Evolutionary conservation across 2,329 filamentous ascomycete species (phyloP), one percentile per base, ranked within the genome.

Genomic region (Cladosporium oxysporum): DNA sequence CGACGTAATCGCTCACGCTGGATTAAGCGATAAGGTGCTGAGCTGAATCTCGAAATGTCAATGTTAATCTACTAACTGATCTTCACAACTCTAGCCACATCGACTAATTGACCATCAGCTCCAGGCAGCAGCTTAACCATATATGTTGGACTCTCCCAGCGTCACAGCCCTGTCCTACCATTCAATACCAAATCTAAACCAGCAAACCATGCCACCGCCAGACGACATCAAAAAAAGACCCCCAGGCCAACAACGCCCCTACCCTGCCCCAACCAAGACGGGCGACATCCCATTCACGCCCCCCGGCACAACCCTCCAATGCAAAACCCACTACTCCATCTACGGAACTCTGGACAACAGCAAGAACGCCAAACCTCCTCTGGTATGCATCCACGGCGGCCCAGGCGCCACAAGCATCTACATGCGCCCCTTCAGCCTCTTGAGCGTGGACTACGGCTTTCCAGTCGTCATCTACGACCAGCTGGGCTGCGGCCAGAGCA

Each of bases 391-490:
- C 12, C 81, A 83, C 69, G 82, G 82, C 62, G 82, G 82, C 0
- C 82, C 82, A 1, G 83, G 83, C n/a, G 76, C 78, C 33, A 74
- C 77, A 3, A 75, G 76, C 64, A 71, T 76, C 44, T 79, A 78
- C 65, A 68, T 79, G 11, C 69, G 73, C 0, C 74, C 77, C 3
- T 73, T 85, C 29, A 73, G 72, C 0, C 76, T 84, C 4, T 69
- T 78, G 21, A 66, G 69, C 3, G 58, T 57, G 33, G 70, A 77
- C 21, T 76, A 78, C 69, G 71, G 72, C 31, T 78, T 80, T 7
- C 81, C 84, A 0, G 74, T 86, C 2, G 72, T 86, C 31, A 79
- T 85, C 71, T 86, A 86, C 71, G 84, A 87, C 69, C 84, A 86
- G 67, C 57, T 86, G 61, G 84, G 84, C 26, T 81, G 79, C 67